These are phyloP conservation scores for Circinella umbellata DNA, from an alignment of 371 early-diverging fungal genomes.

Conservation along the genomic window DNA sequence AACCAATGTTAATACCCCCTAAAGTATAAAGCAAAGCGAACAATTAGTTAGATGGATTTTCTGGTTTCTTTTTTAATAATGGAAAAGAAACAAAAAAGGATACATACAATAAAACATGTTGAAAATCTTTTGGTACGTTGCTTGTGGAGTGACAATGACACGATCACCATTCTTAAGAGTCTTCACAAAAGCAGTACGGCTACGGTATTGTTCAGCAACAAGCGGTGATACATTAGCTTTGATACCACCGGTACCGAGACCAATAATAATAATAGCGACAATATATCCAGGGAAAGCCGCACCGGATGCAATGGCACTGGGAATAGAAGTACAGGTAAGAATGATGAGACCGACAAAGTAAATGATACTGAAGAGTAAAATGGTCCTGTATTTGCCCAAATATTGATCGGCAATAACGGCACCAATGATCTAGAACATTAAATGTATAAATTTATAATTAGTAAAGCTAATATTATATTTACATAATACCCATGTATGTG, in stretches of 20 bases:
- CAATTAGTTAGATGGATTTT: not conserved
- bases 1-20: conserved; percentile 65
- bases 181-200: conserved; percentile 31
- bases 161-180: conserved; percentile 36
- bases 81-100: not conserved
- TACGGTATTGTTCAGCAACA: conserved; percentile 54
- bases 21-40: not conserved
- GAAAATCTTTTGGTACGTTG: conserved; percentile 53
- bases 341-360: conserved; percentile 76
- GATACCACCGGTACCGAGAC: conserved; percentile 64
- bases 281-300: conserved; percentile 70
- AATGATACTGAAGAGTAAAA: conserved; percentile 64
- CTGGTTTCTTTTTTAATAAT: not conserved
- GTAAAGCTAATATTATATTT: too few species aligned
- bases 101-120: conserved; percentile 58
- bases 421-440: conserved; percentile 49
- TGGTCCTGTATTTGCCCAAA: conserved; percentile 84
- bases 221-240: conserved; percentile 56
- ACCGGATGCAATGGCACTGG: conserved; percentile 53
- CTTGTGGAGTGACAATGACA: conserved; percentile 55
- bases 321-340: conserved; percentile 67
- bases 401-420: conserved; percentile 83
- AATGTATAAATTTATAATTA: not conserved
- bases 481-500: too few species aligned
- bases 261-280: conserved; percentile 73